phyloP scores from a whole-genome alignment of 768 basidiomycete genomes.

The Psilocybe cyanescens region DNA sequence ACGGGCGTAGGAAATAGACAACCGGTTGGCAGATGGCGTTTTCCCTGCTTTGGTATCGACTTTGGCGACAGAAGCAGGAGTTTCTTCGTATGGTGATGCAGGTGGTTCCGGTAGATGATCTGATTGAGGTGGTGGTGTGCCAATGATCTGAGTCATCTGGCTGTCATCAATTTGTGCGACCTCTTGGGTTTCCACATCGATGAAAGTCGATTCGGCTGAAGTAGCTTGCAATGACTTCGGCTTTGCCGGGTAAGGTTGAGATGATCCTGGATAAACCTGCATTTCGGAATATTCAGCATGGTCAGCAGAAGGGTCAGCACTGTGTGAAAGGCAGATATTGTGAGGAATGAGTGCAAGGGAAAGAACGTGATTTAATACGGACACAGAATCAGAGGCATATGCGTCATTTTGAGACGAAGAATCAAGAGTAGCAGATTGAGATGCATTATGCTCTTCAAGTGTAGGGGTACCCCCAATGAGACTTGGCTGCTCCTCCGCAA shows the following conservation, averaged over 20 bases:
- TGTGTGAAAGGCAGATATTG: constrained; percentile 36
- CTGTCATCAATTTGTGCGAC: constrained; percentile 23
- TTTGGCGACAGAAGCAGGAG: constrained; percentile 36
- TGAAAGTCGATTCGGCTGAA: constrained; percentile 56
- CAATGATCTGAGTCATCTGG: constrained; percentile 22
- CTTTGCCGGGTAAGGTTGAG: constrained; percentile 26
- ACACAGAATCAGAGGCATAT: constrained; percentile 44
- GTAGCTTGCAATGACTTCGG: constrained; percentile 44
- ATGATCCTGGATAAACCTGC: constrained; percentile 38
- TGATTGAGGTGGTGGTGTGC: constrained; percentile 24
- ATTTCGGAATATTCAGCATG: constrained; percentile 46
- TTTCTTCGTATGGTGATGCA: constrained; percentile 51
- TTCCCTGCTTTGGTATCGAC: constrained; percentile 41
- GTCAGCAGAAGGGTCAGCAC: constrained; percentile 52
- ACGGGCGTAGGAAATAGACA: constrained; percentile 96
- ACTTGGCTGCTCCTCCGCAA: constrained; percentile 5
- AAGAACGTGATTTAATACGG: constrained; percentile 51
- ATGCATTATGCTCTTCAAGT: background rate
- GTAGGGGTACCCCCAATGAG: background rate
- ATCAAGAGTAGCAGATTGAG: constrained; percentile 26
- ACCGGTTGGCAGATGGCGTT: constrained; percentile 75
- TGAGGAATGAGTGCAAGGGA: constrained; percentile 41
- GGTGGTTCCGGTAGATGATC: constrained; percentile 66
- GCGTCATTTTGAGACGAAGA: constrained; percentile 32
- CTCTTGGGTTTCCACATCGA: constrained; percentile 44